phyloP scores from a whole-genome alignment of 345 rosid genomes.

The Aquilaria malaccensis region DNA sequence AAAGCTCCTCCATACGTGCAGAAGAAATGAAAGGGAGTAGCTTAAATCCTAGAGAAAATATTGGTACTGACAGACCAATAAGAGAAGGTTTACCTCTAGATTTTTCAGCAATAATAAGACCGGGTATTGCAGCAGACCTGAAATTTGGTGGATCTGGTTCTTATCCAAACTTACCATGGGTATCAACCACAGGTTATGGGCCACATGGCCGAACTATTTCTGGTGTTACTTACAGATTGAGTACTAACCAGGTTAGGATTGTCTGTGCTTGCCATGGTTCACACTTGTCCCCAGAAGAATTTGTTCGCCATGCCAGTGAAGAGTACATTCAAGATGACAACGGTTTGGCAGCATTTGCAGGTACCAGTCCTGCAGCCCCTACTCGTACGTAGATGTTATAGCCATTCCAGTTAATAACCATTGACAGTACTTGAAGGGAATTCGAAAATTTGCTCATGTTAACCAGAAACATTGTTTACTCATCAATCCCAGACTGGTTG shows the following conservation, averaged over 20 bases:
- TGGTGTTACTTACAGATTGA: constrained; percentile 80
- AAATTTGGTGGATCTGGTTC: constrained; percentile 93
- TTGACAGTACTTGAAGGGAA: constrained; percentile 9
- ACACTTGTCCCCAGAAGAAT: constrained; percentile 93
- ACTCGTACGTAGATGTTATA: constrained; percentile 52
- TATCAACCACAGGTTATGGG: constrained; percentile 79
- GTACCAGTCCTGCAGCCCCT: constrained; percentile 65
- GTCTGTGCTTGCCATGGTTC: constrained; percentile 96
- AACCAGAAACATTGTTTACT: constrained; percentile 8
- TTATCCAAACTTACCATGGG: constrained; percentile 89
- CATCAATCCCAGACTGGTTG: not conserved
- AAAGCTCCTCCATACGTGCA: constrained; percentile 59
- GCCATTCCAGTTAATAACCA: constrained; percentile 1
- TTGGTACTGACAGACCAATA: constrained; percentile 32
- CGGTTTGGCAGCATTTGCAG: constrained; percentile 39
- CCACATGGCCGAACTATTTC: constrained; percentile 86
- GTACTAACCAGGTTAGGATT: constrained; percentile 62
- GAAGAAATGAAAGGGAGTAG: constrained; percentile 39
- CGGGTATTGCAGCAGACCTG: constrained; percentile 73
- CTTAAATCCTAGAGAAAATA: constrained; percentile 29
- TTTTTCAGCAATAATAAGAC: constrained; percentile 66
- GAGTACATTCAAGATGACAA: constrained; percentile 39
- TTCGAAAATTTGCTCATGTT: not conserved
- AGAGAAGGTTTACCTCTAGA: constrained; percentile 49
- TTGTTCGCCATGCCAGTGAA: constrained; percentile 80